Percentiles rank a stretch among this genome's conserved stretches.
These are phyloP conservation scores for Candolleomyces aberdarensis DNA, from an alignment of 768 basidiomycete species.

Conservation along the genomic window DNA sequence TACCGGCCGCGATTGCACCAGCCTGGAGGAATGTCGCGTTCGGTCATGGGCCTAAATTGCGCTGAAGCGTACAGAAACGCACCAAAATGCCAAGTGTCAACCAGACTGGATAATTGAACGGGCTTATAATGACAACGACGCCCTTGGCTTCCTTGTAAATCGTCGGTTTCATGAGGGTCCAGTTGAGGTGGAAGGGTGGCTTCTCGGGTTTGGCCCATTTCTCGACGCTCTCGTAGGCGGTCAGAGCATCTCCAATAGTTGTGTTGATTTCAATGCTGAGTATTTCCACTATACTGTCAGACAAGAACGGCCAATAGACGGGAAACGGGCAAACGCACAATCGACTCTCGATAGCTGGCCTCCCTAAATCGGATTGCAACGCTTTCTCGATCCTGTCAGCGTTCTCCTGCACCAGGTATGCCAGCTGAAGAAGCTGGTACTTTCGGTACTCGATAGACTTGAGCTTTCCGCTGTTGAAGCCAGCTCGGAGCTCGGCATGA, in stretches of 20 bases:
- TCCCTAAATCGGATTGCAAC: slow-evolving; percentile 58
- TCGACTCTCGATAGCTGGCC: slow-evolving; percentile 56
- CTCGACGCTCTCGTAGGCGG: slow-evolving; percentile 60
- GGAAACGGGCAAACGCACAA: slow-evolving; percentile 30
- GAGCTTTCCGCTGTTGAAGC: slow-evolving; percentile 64
- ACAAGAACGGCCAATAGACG: background rate
- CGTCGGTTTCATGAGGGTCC: slow-evolving; percentile 55
- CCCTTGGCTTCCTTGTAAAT: slow-evolving; percentile 79
- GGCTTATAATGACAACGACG: slow-evolving; percentile 62
- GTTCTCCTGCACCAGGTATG: slow-evolving; percentile 75
- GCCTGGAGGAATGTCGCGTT: slow-evolving; percentile 24
- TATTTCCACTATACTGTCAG: background rate
- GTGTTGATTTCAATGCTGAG: slow-evolving; percentile 59
- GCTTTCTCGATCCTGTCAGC: slow-evolving; percentile 54
- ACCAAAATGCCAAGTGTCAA: slow-evolving; percentile 58
- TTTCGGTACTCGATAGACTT: slow-evolving; percentile 67
- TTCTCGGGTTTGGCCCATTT: slow-evolving; percentile 71
- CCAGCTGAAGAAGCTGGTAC: slow-evolving; percentile 72
- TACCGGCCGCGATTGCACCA: slow-evolving; percentile 80
- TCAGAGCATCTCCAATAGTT: slow-evolving; percentile 48
- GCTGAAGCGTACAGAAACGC: slow-evolving; percentile 15
- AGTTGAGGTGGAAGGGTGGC: slow-evolving; percentile 54
- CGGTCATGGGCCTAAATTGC: background rate
- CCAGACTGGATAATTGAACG: slow-evolving; percentile 76
- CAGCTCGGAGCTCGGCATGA: slow-evolving; percentile 48